A percentile compares a stretch with the other conserved stretches of the same genome.
These are phyloP conservation scores for Populus hybrid DNA, from an alignment of 441 rosid genomes.

Conservation along the genomic window DNA sequence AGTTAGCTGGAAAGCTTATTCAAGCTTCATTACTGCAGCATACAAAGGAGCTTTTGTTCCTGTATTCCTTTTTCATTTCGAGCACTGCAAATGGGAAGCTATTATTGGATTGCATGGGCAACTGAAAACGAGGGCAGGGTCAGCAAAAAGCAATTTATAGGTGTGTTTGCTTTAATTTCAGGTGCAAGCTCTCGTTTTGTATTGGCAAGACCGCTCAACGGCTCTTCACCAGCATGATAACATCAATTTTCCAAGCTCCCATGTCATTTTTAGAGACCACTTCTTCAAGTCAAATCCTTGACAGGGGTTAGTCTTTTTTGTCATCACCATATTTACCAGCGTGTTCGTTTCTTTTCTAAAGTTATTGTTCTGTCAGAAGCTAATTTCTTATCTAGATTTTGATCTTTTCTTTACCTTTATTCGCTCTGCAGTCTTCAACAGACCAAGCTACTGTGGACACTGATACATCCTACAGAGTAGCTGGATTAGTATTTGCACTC, in stretches of 20 bases:
- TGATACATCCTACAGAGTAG: slow-evolving; percentile 60
- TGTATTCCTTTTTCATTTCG: slow-evolving; percentile 23
- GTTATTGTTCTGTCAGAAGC: too few relatives aligned
- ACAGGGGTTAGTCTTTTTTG: slow-evolving; percentile 38
- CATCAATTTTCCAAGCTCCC: slow-evolving; percentile 55
- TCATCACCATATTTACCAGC: slow-evolving; percentile 14
- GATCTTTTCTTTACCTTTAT: neutral
- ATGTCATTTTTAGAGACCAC: slow-evolving; percentile 62
- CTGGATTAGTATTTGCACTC: slow-evolving; percentile 59
- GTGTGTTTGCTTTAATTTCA: slow-evolving; percentile 42
- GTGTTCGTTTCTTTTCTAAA: neutral
- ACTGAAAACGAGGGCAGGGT: slow-evolving; percentile 33
- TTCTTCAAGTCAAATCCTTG: slow-evolving; percentile 48
- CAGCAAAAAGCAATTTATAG: slow-evolving; percentile 31
- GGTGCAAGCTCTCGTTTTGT: slow-evolving; percentile 59
- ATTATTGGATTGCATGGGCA: slow-evolving; percentile 58
- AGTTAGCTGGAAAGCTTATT: too few relatives aligned
- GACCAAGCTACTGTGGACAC: slow-evolving; percentile 66
- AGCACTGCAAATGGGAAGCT: slow-evolving; percentile 57
- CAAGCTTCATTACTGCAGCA: too few relatives aligned
- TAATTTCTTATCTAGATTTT: neutral
- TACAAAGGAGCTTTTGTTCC: too few relatives aligned
- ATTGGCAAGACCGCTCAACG: slow-evolving; percentile 51
- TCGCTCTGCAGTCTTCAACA: slow-evolving; percentile 47
- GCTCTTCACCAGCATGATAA: slow-evolving; percentile 50